Percentiles rank a stretch among this genome's conserved stretches.
These are phyloP conservation scores for Hippophae rhamnoides DNA, from an alignment of 306 rosid species.

Conservation along the genomic window DNA sequence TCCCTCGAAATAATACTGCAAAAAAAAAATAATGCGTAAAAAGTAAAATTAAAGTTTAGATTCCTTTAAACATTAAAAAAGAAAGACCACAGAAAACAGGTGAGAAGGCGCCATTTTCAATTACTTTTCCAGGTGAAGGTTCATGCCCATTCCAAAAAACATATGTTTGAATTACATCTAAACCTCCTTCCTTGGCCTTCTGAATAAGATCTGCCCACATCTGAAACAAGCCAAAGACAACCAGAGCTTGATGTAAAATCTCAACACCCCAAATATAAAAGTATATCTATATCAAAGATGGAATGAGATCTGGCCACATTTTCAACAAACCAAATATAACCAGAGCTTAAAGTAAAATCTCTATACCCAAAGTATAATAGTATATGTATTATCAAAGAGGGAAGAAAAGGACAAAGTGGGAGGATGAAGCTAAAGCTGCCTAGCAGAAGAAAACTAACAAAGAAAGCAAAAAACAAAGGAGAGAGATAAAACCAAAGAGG, in stretches of 20 bases:
- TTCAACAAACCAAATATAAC: constrained; percentile 17
- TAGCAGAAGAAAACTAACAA: constrained; percentile 6
- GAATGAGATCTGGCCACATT: constrained; percentile 99
- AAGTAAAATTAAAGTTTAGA: neutral
- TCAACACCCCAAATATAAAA: neutral
- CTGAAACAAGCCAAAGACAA: constrained; percentile 26
- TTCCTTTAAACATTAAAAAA: neutral
- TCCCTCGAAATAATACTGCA: constrained; percentile 83
- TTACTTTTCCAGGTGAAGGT: constrained; percentile 85
- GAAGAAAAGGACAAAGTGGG: constrained; percentile 6
- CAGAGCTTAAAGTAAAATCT: neutral
- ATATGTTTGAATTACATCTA: constrained; percentile 94
- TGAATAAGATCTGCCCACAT: constrained; percentile 99
- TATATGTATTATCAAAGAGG: neutral
- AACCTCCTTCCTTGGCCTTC: constrained; percentile 94
- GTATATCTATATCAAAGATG: neutral
- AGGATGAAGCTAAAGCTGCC: constrained; percentile 22
- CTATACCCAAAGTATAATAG: neutral
- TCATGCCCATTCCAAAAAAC: constrained; percentile 99
- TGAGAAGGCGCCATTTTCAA: constrained; percentile 21
- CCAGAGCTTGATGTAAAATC: neutral
- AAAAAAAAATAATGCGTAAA: neutral
- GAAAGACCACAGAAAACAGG: constrained; percentile 4
- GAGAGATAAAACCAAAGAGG: neutral
- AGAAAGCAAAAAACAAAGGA: neutral